Percentiles rank a stretch among this genome's conserved stretches.
phyloP scores from a whole-genome alignment of 2,329 filamentous ascomycete genomes.

The Cordyceps militaris region DNA sequence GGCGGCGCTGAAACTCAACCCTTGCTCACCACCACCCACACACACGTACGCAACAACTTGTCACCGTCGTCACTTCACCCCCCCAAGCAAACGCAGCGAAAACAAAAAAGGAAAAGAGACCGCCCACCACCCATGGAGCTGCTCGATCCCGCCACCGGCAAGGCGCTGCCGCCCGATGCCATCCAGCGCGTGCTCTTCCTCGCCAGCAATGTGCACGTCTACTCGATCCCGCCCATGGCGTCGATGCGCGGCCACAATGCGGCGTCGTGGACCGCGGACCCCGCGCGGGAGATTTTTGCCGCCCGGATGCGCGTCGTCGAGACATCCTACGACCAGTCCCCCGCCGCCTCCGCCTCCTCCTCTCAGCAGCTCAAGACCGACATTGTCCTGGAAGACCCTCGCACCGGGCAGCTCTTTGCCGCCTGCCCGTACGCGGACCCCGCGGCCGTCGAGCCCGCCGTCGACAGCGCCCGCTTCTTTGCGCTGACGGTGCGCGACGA shows the following conservation, averaged over 20 bases:
- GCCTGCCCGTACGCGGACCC: constrained; percentile 68
- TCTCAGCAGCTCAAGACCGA: constrained; percentile 61
- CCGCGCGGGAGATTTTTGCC: constrained; percentile 74
- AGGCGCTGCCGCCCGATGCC: constrained; percentile 61
- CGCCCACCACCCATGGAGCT: constrained; percentile 43
- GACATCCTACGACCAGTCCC: constrained; percentile 50
- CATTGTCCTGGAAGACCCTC: constrained; percentile 70
- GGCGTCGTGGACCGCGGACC: constrained; percentile 65
- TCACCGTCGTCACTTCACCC: too few species aligned
- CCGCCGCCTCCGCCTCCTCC: constrained; percentile 24
- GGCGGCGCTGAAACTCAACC: too few species aligned
- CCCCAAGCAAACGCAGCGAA: neutral
- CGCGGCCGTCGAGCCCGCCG: constrained; percentile 64
- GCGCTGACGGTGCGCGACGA: constrained; percentile 73
- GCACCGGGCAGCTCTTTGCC: constrained; percentile 69
- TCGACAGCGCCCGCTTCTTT: constrained; percentile 79
- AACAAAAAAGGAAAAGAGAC: neutral
- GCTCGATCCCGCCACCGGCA: constrained; percentile 65
- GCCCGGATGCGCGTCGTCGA: constrained; percentile 73
- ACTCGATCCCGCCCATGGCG: constrained; percentile 74
- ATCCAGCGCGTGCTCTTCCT: constrained; percentile 83
- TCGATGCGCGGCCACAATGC: constrained; percentile 75
- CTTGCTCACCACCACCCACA: too few species aligned
- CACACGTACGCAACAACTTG: too few species aligned
- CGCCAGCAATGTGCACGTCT: constrained; percentile 69